A percentile compares a stretch with the other conserved stretches of the same genome.
phyloP scores from a whole-genome alignment of 2,329 filamentous ascomycete species.

The Emmonsiellopsis sp. region DNA sequence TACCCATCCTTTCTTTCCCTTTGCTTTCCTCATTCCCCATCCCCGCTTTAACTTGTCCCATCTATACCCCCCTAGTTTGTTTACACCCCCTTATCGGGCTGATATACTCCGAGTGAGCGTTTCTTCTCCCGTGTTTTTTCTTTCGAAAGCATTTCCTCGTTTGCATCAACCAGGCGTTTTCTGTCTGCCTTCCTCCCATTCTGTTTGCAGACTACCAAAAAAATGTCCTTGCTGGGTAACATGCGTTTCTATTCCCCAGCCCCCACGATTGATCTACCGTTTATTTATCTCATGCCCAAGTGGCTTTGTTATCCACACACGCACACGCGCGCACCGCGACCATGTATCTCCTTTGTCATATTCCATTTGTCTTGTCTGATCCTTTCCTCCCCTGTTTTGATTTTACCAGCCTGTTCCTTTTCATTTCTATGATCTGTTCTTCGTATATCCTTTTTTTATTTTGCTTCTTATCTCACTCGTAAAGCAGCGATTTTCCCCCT shows the following conservation, averaged over 20 bases:
- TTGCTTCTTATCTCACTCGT: neutral
- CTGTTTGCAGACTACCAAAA: neutral
- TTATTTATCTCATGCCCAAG: slow-evolving; percentile 1
- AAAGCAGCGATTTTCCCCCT: neutral
- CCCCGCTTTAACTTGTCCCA: slow-evolving; percentile 4
- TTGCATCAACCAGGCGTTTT: slow-evolving; percentile 14
- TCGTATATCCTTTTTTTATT: neutral
- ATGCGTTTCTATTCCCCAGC: neutral
- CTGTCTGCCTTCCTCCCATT: neutral
- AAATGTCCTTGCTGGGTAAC: slow-evolving; percentile 3
- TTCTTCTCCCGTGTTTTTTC: slow-evolving; percentile 4
- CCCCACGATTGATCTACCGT: neutral
- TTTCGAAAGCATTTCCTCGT: slow-evolving; percentile 6
- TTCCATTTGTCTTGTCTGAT: slow-evolving; percentile 14
- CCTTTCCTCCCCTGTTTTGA: neutral
- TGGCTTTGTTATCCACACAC: slow-evolving; percentile 1
- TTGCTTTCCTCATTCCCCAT: neutral
- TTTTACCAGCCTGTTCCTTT: neutral
- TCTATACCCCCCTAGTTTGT: slow-evolving; percentile 6
- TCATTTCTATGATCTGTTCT: neutral
- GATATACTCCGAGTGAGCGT: slow-evolving; percentile 10
- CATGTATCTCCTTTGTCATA: slow-evolving; percentile 6
- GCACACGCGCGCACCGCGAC: neutral
- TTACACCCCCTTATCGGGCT: slow-evolving; percentile 9
- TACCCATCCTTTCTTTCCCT: neutral